Conservation (phyloP, 305 asterid genomes). For the Ajuga reptans region DNA sequence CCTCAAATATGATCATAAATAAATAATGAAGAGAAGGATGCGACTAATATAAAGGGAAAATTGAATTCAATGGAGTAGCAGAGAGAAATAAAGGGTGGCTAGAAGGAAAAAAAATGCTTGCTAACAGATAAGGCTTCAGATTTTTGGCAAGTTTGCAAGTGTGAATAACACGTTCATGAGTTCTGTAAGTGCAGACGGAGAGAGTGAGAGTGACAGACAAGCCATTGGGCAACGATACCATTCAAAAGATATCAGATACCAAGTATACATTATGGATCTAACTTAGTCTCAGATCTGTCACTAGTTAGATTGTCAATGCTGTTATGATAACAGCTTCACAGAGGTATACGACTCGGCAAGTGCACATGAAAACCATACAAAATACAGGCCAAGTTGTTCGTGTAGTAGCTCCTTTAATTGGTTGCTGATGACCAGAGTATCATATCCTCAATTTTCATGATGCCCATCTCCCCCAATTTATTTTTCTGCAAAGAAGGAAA, state of each 20-base stretch:
- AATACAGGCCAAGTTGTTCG: background rate
- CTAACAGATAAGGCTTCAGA: background rate
- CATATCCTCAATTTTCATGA: background rate
- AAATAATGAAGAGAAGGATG: constrained; percentile 4
- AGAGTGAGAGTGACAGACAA: background rate
- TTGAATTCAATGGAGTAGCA: background rate
- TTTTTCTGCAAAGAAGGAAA: background rate
- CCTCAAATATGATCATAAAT: constrained; percentile 14
- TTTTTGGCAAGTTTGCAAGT: background rate
- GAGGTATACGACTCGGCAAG: background rate
- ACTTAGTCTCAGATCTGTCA: background rate
- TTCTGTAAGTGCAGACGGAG: background rate
- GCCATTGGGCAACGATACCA: background rate
- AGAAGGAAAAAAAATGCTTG: background rate
- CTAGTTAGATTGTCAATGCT: background rate
- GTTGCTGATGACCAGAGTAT: background rate
- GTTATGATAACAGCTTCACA: background rate
- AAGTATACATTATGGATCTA: background rate
- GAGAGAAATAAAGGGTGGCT: background rate
- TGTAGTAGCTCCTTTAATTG: background rate
- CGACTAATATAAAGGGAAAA: background rate
- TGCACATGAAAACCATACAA: background rate
- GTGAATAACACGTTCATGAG: background rate
- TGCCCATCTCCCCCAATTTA: background rate
- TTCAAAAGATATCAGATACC: background rate